A percentile compares a stretch with the other conserved stretches of the same genome.
These are phyloP conservation scores for Clavulina sp. DNA, from an alignment of 768 basidiomycete species.

Conservation along the genomic window DNA sequence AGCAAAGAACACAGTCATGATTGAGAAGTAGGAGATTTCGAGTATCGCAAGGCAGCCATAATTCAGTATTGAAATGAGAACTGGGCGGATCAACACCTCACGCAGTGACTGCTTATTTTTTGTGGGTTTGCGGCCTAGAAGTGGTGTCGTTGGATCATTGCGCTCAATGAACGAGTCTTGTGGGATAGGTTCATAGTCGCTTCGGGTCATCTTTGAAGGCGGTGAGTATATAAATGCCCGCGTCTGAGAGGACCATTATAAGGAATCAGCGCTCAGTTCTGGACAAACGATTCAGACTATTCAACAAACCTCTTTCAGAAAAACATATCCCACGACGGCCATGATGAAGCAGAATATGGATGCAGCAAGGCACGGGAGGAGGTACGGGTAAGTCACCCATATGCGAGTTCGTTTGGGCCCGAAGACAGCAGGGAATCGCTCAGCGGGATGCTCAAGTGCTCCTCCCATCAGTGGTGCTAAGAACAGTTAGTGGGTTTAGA, in stretches of 20 bases:
- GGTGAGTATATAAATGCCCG: neutral
- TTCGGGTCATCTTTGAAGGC: neutral
- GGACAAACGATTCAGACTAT: neutral
- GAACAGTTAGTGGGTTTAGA: neutral
- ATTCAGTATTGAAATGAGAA: conserved; percentile 44
- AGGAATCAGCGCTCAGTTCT: neutral
- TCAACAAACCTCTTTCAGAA: conserved; percentile 9
- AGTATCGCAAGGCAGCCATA: conserved; percentile 47
- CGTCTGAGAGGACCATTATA: neutral
- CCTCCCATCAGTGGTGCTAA: conserved; percentile 11
- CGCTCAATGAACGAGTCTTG: conserved; percentile 1
- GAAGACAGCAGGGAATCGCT: conserved; percentile 8
- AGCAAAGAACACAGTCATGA: conserved; percentile 31
- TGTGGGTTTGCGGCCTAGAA: too few species aligned
- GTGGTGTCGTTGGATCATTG: too few species aligned
- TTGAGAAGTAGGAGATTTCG: conserved; percentile 46
- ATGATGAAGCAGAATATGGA: conserved; percentile 1
- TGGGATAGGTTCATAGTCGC: neutral
- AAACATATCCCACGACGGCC: neutral
- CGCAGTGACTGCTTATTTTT: neutral
- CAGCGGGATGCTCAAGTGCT: conserved; percentile 8
- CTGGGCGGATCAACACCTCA: conserved; percentile 14
- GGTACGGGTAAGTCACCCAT: conserved; percentile 11
- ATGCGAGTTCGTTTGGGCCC: conserved; percentile 1
- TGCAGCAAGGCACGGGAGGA: conserved; percentile 10